Evolutionary conservation across 495 filamentous ascomycete genomes (phyloP).

Genomic region (Astrocystis sublimbata): DNA sequence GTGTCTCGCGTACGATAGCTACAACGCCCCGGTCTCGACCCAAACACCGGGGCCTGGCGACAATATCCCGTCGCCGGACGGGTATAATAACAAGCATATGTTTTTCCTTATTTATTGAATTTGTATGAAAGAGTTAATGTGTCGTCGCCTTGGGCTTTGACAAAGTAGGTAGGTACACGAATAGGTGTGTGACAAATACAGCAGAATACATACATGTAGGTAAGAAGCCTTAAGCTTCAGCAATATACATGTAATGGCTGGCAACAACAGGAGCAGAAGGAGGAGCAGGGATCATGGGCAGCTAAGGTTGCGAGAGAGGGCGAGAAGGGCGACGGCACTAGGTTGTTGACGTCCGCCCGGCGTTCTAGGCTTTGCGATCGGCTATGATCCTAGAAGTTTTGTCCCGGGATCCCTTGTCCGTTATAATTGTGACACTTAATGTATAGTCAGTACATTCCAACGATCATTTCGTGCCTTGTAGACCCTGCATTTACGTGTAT

Average conservation of each 20-base stretch:
- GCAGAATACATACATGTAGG: constrained; percentile 8
- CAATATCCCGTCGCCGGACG: too few species aligned
- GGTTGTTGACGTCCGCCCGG: too few species aligned
- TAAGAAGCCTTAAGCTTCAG: not conserved
- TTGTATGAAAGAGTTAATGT: too few species aligned
- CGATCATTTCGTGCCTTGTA: not conserved
- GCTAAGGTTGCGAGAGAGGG: too few species aligned
- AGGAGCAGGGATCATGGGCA: too few species aligned
- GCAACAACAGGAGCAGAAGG: too few species aligned
- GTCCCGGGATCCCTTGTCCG: constrained; percentile 14
- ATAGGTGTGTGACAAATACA: constrained; percentile 9
- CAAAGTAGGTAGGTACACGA: not conserved
- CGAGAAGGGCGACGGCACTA: too few species aligned
- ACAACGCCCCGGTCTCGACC: not conserved
- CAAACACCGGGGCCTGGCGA: too few species aligned
- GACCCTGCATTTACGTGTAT: not conserved
- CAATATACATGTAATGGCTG: constrained; percentile 6
- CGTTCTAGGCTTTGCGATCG: constrained; percentile 10
- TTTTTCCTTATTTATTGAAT: too few species aligned
- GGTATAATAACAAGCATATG: too few species aligned
- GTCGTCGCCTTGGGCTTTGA: too few species aligned
- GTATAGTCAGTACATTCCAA: too few species aligned
- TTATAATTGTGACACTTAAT: not conserved
- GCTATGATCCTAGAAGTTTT: not conserved
- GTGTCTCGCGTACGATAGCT: not conserved